A percentile compares a stretch with the other conserved stretches of the same genome.
Conservation (phyloP, 352 stramenopile species). For the Globisporangium rhizosaccharum region DNA sequence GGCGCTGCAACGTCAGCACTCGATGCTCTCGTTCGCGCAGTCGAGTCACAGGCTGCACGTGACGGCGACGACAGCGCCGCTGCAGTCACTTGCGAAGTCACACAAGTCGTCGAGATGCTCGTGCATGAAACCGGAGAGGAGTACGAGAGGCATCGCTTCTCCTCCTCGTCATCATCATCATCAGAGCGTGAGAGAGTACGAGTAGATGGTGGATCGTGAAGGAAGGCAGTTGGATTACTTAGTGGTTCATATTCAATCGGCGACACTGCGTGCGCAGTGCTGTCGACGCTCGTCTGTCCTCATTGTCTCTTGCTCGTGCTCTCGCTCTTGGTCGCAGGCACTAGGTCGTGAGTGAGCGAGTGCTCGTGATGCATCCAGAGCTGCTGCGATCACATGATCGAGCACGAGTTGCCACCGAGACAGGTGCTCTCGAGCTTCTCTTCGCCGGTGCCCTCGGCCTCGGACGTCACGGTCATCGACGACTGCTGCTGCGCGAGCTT, state of each 20-base stretch:
- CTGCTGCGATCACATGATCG: constrained; percentile 38
- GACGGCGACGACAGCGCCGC: neutral
- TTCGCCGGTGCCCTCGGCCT: constrained; percentile 7
- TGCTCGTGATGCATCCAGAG: neutral
- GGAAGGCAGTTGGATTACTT: too few relatives aligned
- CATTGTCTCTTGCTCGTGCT: too few relatives aligned
- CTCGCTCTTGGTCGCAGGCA: too few relatives aligned
- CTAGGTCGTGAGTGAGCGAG: too few relatives aligned
- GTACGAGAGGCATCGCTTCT: too few relatives aligned
- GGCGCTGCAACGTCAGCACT: constrained; percentile 1
- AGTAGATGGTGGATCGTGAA: neutral
- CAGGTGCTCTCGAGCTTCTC: constrained; percentile 38
- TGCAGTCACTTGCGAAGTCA: too few relatives aligned
- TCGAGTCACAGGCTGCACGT: neutral
- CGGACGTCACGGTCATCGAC: constrained; percentile 10
- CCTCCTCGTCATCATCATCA: too few relatives aligned
- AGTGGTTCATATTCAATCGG: too few relatives aligned
- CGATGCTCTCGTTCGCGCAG: constrained; percentile 5
- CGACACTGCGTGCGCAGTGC: too few relatives aligned
- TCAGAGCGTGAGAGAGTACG: too few relatives aligned
- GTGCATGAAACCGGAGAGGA: too few relatives aligned
- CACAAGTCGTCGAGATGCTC: neutral
- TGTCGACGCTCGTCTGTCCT: too few relatives aligned
- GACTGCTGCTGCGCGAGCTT: constrained; percentile 14
- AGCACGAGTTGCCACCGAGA: constrained; percentile 31